Conservation (phyloP, 306 rosid genomes). For the Urtica urens region DNA sequence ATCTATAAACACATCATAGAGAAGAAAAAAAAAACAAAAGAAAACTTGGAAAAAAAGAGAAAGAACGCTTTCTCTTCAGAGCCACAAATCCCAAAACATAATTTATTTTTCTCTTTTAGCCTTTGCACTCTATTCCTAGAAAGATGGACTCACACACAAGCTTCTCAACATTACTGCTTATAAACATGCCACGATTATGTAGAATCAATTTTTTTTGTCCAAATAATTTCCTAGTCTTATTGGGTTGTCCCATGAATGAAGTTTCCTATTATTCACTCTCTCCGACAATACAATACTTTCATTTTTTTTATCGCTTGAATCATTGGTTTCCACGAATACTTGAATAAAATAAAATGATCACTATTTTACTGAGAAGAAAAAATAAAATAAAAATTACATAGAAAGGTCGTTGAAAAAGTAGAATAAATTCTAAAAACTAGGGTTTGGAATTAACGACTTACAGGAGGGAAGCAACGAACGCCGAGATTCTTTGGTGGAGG, state of each 20-base stretch:
- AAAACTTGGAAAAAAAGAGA: no score
- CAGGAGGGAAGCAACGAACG: slow-evolving; percentile 79
- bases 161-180: background rate
- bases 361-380: background rate
- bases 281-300: background rate
- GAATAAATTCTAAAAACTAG: background rate
- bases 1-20: slow-evolving; percentile 2
- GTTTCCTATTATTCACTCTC: background rate
- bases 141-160: background rate
- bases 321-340: no score
- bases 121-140: background rate
- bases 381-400: background rate
- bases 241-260: background rate
- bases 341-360: background rate
- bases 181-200: background rate
- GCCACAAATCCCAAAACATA: background rate
- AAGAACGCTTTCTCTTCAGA: background rate
- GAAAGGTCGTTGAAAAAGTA: no score
- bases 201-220: background rate
- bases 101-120: background rate
- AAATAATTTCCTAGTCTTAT: background rate
- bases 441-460: slow-evolving; percentile 20
- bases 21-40: background rate
- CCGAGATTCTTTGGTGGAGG: slow-evolving; percentile 95
- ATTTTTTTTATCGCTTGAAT: no score